phyloP scores from a whole-genome alignment of 129 eudicot genomes.

The Flaveria sonorensis region DNA sequence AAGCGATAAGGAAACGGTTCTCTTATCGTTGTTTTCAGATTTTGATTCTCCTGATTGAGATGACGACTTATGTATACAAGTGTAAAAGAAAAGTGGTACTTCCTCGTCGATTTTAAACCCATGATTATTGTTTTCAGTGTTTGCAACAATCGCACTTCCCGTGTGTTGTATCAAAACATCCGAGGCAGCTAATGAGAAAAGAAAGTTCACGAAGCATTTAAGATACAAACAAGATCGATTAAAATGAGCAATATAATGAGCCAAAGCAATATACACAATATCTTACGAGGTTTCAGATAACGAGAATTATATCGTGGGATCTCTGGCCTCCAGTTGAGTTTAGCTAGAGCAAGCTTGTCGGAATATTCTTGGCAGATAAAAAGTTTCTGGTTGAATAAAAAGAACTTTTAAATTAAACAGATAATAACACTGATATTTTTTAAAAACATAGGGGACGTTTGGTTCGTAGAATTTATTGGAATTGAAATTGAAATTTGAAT shows the following conservation, averaged over 20 bases:
- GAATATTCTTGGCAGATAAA: slow-evolving; percentile 53
- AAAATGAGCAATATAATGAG: neutral
- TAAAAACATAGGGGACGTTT: too few species aligned
- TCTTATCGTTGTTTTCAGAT: slow-evolving; percentile 8
- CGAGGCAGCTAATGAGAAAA: slow-evolving; percentile 22
- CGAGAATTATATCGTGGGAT: slow-evolving; percentile 53
- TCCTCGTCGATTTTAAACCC: slow-evolving; percentile 44
- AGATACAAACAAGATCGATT: neutral
- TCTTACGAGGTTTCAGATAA: slow-evolving; percentile 57
- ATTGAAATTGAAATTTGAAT: too few species aligned
- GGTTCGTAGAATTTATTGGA: too few species aligned
- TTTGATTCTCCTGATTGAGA: slow-evolving; percentile 26
- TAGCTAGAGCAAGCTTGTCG: slow-evolving; percentile 50
- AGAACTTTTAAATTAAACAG: neutral
- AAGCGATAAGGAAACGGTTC: slow-evolving; percentile 8
- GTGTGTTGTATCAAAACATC: slow-evolving; percentile 28
- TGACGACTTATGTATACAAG: slow-evolving; percentile 41
- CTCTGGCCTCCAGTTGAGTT: slow-evolving; percentile 41
- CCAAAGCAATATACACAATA: neutral
- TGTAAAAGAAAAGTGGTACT: slow-evolving; percentile 50
- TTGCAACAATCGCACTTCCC: neutral
- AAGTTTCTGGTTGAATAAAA: slow-evolving; percentile 42
- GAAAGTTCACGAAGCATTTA: neutral
- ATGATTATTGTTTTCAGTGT: slow-evolving; percentile 2
- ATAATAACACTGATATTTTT: neutral